Base-by-base conservation (phyloP, 306 rosid species). In the Cucurbita pepo region DNA sequence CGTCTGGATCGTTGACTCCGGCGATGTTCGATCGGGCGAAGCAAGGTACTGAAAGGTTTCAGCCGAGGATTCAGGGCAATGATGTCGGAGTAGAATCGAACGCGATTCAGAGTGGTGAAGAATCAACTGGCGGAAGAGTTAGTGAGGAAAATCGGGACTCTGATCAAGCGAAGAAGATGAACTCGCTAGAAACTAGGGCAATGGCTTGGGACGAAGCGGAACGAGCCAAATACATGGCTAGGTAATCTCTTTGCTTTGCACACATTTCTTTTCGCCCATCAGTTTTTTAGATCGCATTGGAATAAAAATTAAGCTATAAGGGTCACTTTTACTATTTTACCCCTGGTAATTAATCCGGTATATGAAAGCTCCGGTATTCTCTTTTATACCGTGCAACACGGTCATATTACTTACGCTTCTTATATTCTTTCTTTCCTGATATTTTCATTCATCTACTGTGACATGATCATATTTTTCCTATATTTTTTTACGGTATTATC, bases 121-220 rank as follows among this genome's bases (percentile, higher is more conserved):
- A 74, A 69, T 73, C 81, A 44, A 82, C 69, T 69, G 87, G 78
- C 70, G 83, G 82, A 58, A 82, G 75, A 56, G 30, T 66, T 52
- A 7, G 78, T 58, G 84, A 81, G 74, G 81, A 69, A 3, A 1
- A 30, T 79, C 83, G 73, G 67, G 44, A 9, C 69, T 89, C 79
- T 47, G 86, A 81, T 83, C 86, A 83, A 62, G 82, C 71, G 18
- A 77, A 54, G 61, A 86, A 83, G 59, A 74, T 83, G 69, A 83
- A 80, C 78, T 85, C 97, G 48, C 65, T 94, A 4, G 98, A 94
- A 82, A 74, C 85, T 44, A 55, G 90, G 75, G 98, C 97, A 51
- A 74, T 86, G 81, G 97, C 97, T 65, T 94, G 98, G 98, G 96
- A 94, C 72, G 98, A 94, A 55, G 98, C 98, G 37, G 97, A 94